phyloP scores from a whole-genome alignment of 2,329 filamentous ascomycete genomes.

The Phialophora chinensis region DNA sequence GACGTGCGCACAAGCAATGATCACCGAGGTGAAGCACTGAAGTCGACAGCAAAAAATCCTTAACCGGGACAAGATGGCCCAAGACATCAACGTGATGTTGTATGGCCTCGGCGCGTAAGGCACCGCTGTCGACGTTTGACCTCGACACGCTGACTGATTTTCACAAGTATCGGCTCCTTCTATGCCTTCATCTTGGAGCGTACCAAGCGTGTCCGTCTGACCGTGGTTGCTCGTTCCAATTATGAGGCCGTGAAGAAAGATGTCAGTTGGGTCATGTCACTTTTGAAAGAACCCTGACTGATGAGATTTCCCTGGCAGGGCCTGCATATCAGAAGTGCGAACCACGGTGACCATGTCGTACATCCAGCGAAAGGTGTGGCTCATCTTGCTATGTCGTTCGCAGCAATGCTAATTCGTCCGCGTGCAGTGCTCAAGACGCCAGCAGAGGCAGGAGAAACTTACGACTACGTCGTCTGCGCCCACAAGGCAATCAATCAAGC shows the following conservation, averaged over 20 bases:
- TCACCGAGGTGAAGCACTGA: not conserved
- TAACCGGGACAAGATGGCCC: slow-evolving; percentile 37
- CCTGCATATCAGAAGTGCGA: slow-evolving; percentile 50
- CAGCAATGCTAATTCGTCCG: slow-evolving; percentile 13
- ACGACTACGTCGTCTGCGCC: slow-evolving; percentile 49
- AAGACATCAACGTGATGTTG: slow-evolving; percentile 53
- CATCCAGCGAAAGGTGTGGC: slow-evolving; percentile 46
- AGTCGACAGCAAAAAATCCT: not conserved
- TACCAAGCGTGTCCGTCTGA: slow-evolving; percentile 48
- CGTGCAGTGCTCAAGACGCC: slow-evolving; percentile 48
- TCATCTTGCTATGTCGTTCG: not conserved
- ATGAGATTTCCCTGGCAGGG: slow-evolving; percentile 41
- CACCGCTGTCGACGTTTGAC: not conserved
- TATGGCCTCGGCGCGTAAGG: slow-evolving; percentile 63
- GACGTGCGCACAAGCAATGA: not conserved
- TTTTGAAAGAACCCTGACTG: slow-evolving; percentile 1
- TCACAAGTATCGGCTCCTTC: slow-evolving; percentile 61
- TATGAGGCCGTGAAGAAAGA: slow-evolving; percentile 51
- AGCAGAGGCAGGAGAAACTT: slow-evolving; percentile 43
- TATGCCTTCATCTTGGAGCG: slow-evolving; percentile 62
- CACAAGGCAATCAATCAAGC: slow-evolving; percentile 53
- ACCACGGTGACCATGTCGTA: slow-evolving; percentile 49
- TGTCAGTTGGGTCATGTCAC: slow-evolving; percentile 38
- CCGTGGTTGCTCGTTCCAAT: slow-evolving; percentile 55
- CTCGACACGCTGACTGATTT: not conserved